A percentile compares a stretch with the other conserved stretches of the same genome.
Evolutionary conservation across 352 stramenopile genomes (phyloP).

Genomic region (Phytopythium boreale): DNA sequence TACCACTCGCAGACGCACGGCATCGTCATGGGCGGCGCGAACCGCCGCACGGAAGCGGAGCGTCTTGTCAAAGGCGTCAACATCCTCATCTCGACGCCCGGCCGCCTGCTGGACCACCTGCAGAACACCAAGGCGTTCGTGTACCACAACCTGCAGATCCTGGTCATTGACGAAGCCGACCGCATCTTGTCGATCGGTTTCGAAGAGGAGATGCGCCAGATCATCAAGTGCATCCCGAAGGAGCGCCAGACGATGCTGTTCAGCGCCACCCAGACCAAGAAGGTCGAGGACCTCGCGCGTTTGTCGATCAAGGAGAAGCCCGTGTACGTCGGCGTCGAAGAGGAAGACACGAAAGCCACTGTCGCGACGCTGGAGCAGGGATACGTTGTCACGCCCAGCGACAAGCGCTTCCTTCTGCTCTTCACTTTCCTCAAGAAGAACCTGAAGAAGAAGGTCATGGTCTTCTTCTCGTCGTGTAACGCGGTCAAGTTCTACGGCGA

Average conservation of each 20-base stretch:
- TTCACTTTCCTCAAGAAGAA: conserved; percentile 99
- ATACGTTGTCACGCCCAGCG: conserved; percentile 97
- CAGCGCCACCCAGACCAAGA: conserved; percentile 97
- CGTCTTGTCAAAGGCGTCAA: conserved; percentile 95
- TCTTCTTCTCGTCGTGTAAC: conserved; percentile 91
- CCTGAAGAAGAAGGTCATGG: conserved; percentile 99
- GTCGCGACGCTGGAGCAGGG: conserved; percentile 95
- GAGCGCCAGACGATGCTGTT: conserved; percentile 99
- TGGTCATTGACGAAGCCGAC: conserved; percentile 99
- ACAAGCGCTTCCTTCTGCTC: conserved; percentile 98
- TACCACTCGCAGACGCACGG: conserved; percentile 95
- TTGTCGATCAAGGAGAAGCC: conserved; percentile 94
- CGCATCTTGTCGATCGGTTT: conserved; percentile 99
- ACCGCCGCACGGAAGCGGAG: conserved; percentile 95
- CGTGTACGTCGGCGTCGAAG: conserved; percentile 96
- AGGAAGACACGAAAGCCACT: conserved; percentile 91
- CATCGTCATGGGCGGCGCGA: conserved; percentile 97
- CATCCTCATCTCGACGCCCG: conserved; percentile 97
- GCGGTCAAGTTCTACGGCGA: conserved; percentile 99
- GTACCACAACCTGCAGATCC: conserved; percentile 94
- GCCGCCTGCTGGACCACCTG: conserved; percentile 97
- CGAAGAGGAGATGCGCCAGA: conserved; percentile 98
- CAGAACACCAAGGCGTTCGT: conserved; percentile 98
- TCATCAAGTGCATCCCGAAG: conserved; percentile 98
- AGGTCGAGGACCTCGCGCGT: conserved; percentile 96